Base-by-base conservation (phyloP, 495 filamentous ascomycete genomes). In the Penicillium malachiteum region DNA sequence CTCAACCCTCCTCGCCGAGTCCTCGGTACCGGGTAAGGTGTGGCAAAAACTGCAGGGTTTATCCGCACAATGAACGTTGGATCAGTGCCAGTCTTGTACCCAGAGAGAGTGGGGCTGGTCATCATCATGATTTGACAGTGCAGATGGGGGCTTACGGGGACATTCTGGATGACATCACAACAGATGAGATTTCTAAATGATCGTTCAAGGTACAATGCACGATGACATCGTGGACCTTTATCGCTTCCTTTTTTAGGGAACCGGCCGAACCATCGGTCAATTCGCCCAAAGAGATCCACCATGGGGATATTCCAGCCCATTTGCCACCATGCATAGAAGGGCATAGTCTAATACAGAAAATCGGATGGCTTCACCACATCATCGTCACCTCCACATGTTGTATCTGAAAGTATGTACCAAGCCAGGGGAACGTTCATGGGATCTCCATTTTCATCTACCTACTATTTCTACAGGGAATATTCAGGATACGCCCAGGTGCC, bases 91-190 rank as follows among this genome's bases (percentile, higher is more conserved):
- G 13, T n/a, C 18, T 30, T 26, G 14, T 3, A 35, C 1, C 11
- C 17, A 0, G 2, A 26, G 21, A 2, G 16, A 37, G 53, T 49
- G 53, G 45, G 35, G 53, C 11, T 38, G 7, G 17, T 46, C 54
- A 56, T 56, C 46, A 56, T 56, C 30, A 42, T 56, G 44, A 55
- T 40, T 44, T 32, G 40, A 40, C 40, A 39, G 47, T 33, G 39
- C 40, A 31, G 35, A 17, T 14, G 12, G 17, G 17, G 5, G 7
- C 8, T 10, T 14, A 21, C 11, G 8, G 32, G 38, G 18, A 1
- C 26, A 31, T 12, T 14, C 16, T 30, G 2, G 4, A 49, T 55
- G 53, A 55, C 53, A 50, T 55, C 53, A 55, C 7, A 11, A 55
- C 7, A 11, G 2, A 14, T 16, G 21, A 50, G 35, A 7, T 31